Conservation (phyloP, 2,329 filamentous ascomycete species). For the Fusarium mundagurra region DNA sequence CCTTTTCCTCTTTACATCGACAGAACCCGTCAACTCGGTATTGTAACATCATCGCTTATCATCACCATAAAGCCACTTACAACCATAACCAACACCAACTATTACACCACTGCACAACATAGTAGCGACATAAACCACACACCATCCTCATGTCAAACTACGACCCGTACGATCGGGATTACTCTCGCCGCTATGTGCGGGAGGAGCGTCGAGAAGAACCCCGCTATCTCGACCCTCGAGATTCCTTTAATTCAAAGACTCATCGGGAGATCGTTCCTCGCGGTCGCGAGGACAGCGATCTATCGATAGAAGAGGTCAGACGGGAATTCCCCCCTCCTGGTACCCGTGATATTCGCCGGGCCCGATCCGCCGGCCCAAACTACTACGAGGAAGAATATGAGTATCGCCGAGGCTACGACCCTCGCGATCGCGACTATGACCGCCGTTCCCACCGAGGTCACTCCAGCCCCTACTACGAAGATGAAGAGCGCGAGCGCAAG, state of each 20-base stretch:
- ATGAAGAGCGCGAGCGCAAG: slow-evolving; percentile 63
- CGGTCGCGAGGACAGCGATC: slow-evolving; percentile 76
- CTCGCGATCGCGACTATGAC: slow-evolving; percentile 53
- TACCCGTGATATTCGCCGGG: slow-evolving; percentile 63
- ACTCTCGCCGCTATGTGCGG: slow-evolving; percentile 62
- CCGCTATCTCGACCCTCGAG: slow-evolving; percentile 64
- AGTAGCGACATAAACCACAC: slow-evolving; percentile 9
- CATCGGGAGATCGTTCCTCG: slow-evolving; percentile 66
- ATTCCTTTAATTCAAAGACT: slow-evolving; percentile 57
- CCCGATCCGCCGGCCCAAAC: slow-evolving; percentile 70
- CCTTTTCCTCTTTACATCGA: slow-evolving; percentile 19
- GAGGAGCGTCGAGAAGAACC: slow-evolving; percentile 64
- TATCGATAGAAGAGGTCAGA: slow-evolving; percentile 82
- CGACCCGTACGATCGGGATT: slow-evolving; percentile 64
- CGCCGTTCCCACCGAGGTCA: slow-evolving; percentile 58
- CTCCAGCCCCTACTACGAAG: slow-evolving; percentile 64
- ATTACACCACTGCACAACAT: background rate
- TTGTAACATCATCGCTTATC: background rate
- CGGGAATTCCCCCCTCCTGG: slow-evolving; percentile 84
- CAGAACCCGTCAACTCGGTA: slow-evolving; percentile 1
- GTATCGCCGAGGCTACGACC: slow-evolving; percentile 61
- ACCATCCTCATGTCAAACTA: slow-evolving; percentile 55
- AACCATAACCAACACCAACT: background rate
- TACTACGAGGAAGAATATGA: slow-evolving; percentile 66
- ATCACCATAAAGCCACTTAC: background rate